Evolutionary conservation across 1,139 yeast species (phyloP), one percentile per base, ranked within the genome.

Genomic region (Meyerozyma sp.): DNA sequence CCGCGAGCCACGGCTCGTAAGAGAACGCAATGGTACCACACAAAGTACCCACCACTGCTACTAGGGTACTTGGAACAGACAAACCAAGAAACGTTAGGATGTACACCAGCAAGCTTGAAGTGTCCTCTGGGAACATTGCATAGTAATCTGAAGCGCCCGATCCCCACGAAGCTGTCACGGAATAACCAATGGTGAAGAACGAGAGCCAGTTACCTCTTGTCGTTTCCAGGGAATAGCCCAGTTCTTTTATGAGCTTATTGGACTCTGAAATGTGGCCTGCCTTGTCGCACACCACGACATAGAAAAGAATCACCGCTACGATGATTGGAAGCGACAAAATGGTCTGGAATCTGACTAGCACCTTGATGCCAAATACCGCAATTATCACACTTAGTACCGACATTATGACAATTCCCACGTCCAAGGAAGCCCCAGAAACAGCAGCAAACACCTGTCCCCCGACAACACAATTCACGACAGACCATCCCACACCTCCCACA

Each of bases 401-500:
- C 32, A 66, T 56, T 6, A 67, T 55, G 6, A 66, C 53, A 29
- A 68, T 66, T 2, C 73, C 73, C 2, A 58, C 65, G 14, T 57
- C 55, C 32, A 65, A 51, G 0, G 63, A 57, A 5, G 49, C 54
- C 23, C 54, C 53, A 8, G 61, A 55, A 27, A 66, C 55, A 3
- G 70, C 60, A 7, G 58, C 53, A 29, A 68, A 54, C 7, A 68
- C 57, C 46, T 68, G 65, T 6, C 73, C 73, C 11, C 73, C 73
- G 20, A 68, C 52, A 5, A 68, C 71, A 45, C 69, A 63, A 46
- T 68, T 68, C 3, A 68, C 71, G 36, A 68, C 67, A 2, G 72
- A 66, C 74, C 74, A 69, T 3, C 75, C 74, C 20, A 65, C 50
- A 5, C 64, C 66, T n/a, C 73, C 71, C 34, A 68, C 54, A 21